Evolutionary conservation across 768 basidiomycete species (phyloP).

Genomic region (Trametes sanguinea): DNA sequence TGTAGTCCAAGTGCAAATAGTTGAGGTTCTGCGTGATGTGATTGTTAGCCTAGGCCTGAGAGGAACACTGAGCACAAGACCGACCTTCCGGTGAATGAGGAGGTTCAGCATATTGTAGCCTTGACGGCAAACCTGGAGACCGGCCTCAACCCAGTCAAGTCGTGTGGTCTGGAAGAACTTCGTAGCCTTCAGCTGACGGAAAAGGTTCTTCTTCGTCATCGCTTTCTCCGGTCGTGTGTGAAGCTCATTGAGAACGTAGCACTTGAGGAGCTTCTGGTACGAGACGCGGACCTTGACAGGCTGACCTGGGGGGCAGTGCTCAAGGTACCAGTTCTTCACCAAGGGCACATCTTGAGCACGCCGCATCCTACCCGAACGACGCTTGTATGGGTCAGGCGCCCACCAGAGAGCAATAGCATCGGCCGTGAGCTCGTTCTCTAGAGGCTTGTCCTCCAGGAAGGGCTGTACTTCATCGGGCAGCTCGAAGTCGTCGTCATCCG

Average conservation of each 20-base stretch:
- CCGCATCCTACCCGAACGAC: constrained; percentile 89
- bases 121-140: constrained; percentile 96
- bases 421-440: constrained; percentile 90
- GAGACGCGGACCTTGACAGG: constrained; percentile 98
- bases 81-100: constrained; percentile 94
- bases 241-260: constrained; percentile 93
- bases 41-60: background rate
- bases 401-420: constrained; percentile 98
- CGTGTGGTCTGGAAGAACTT: constrained; percentile 99
- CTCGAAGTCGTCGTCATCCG: constrained; percentile 86
- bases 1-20: constrained; percentile 95
- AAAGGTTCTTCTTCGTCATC: constrained; percentile 97
- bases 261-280: constrained; percentile 97
- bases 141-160: constrained; percentile 99
- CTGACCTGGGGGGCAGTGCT: constrained; percentile 95
- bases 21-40: constrained; percentile 68
- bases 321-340: constrained; percentile 98
- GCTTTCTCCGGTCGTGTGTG: constrained; percentile 89
- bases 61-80: constrained; percentile 4
- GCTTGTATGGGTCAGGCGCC: constrained; percentile 95
- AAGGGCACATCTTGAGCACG: constrained; percentile 94
- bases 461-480: constrained; percentile 77
- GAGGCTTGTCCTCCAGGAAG: constrained; percentile 75
- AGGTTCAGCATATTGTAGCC: constrained; percentile 99
- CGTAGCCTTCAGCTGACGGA: constrained; percentile 95